A percentile compares a stretch with the other conserved stretches of the same genome.
Evolutionary conservation across 2,329 filamentous ascomycete genomes (phyloP).

Genomic region (Didymella arachidicola): DNA sequence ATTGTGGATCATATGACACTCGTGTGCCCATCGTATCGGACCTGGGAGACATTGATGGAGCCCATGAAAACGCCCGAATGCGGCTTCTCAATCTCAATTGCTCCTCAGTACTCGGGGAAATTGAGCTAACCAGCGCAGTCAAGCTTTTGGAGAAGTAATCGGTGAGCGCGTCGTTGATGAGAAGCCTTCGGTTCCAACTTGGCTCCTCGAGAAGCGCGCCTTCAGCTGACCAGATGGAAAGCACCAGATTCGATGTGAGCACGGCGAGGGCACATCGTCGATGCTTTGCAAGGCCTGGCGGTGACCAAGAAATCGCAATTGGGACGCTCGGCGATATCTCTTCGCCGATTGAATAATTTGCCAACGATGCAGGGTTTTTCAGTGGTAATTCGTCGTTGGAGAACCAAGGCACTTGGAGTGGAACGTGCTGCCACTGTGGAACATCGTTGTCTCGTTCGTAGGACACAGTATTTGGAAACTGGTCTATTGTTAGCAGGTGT

Average conservation of each 20-base stretch:
- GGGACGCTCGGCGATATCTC: slow-evolving; percentile 64
- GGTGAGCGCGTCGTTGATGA: slow-evolving; percentile 61
- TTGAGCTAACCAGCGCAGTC: slow-evolving; percentile 25
- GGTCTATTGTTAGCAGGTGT: slow-evolving; percentile 8
- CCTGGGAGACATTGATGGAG: slow-evolving; percentile 33
- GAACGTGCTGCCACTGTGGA: slow-evolving; percentile 48
- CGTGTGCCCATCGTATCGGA: slow-evolving; percentile 36
- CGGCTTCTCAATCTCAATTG: slow-evolving; percentile 47
- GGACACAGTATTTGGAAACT: slow-evolving; percentile 47
- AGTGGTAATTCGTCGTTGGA: slow-evolving; percentile 57
- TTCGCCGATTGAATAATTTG: slow-evolving; percentile 64
- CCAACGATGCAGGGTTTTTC: slow-evolving; percentile 56
- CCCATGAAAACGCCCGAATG: slow-evolving; percentile 55
- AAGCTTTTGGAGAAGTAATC: slow-evolving; percentile 45
- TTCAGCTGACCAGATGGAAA: slow-evolving; percentile 64
- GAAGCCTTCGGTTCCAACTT: slow-evolving; percentile 61
- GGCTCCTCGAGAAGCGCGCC: slow-evolving; percentile 52
- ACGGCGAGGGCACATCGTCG: slow-evolving; percentile 63
- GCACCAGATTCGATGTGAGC: slow-evolving; percentile 63
- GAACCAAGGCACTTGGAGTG: slow-evolving; percentile 62
- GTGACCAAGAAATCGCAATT: slow-evolving; percentile 63
- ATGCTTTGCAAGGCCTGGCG: slow-evolving; percentile 63
- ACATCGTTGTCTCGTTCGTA: slow-evolving; percentile 41
- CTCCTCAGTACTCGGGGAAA: slow-evolving; percentile 40
- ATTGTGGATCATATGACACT: slow-evolving; percentile 37